phyloP scores from a whole-genome alignment of 805 yeast genomes.

The Helenozyma baotianmanensis region DNA sequence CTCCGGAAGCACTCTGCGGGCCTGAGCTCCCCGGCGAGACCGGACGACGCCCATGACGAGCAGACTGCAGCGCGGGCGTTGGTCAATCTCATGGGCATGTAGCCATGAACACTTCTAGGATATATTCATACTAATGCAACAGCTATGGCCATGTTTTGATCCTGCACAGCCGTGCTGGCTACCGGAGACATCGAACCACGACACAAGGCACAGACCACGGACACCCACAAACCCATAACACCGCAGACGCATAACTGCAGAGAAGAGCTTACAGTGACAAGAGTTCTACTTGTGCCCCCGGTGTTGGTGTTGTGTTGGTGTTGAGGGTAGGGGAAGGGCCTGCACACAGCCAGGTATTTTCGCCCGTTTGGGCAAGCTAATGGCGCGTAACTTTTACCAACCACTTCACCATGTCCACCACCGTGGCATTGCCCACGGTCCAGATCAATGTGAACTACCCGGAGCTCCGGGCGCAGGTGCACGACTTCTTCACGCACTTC shows the following conservation, averaged over 20 bases:
- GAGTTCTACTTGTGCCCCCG: too few species aligned
- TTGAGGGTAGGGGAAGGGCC: not conserved
- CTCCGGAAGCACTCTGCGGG: slow-evolving; percentile 37
- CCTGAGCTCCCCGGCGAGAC: slow-evolving; percentile 9
- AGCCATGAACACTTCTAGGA: too few species aligned
- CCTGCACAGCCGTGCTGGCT: too few species aligned
- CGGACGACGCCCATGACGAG: slow-evolving; percentile 30
- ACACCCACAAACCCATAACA: too few species aligned
- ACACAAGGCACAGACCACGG: too few species aligned
- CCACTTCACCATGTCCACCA: slow-evolving; percentile 15
- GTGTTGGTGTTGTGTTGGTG: too few species aligned
- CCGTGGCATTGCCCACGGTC: slow-evolving; percentile 54
- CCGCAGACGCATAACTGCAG: too few species aligned
- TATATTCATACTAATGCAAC: too few species aligned
- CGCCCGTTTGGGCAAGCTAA: slow-evolving; percentile 5
- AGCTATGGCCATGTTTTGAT: too few species aligned
- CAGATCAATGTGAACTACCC: slow-evolving; percentile 71
- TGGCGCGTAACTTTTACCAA: slow-evolving; percentile 5
- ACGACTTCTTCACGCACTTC: slow-evolving; percentile 66
- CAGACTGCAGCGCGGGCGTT: slow-evolving; percentile 59
- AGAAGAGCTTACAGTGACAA: too few species aligned
- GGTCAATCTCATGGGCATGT: slow-evolving; percentile 48
- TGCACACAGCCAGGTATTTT: slow-evolving; percentile 5
- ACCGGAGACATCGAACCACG: too few species aligned
- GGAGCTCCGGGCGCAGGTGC: slow-evolving; percentile 52